Evolutionary conservation across 2,329 filamentous ascomycete genomes (phyloP).

Genomic region (Pseudogymnoascus sp.): DNA sequence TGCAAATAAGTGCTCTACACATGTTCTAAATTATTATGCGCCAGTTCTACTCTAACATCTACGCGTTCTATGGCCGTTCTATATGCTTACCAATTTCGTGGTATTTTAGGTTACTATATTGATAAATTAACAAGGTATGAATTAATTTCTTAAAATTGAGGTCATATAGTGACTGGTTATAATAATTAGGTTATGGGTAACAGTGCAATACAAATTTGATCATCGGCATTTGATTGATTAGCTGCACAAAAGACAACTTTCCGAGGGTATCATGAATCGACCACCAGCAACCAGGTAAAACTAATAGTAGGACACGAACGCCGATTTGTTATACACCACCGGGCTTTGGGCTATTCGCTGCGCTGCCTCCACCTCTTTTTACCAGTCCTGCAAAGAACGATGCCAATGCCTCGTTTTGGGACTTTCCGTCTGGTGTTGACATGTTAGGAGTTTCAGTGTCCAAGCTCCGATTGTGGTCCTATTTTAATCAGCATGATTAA

Average conservation of each 20-base stretch:
- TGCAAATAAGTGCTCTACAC: no score
- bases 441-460: conserved; percentile 28
- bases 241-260: background rate
- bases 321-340: conserved; percentile 9
- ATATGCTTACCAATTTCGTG: no score
- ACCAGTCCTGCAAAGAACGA: conserved; percentile 54
- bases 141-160: background rate
- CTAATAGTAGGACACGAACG: background rate
- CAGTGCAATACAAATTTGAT: background rate
- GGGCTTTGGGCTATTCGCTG: conserved; percentile 26
- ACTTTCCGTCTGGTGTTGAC: conserved; percentile 36
- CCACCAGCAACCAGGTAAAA: background rate
- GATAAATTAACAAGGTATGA: background rate
- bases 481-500: conserved; percentile 10
- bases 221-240: background rate
- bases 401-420: conserved; percentile 52
- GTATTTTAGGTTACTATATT: background rate
- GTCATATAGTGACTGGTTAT: background rate
- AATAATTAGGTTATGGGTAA: background rate
- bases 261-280: background rate
- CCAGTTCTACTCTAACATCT: no score
- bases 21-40: no score
- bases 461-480: conserved; percentile 25
- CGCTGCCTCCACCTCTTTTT: conserved; percentile 39
- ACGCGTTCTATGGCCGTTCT: no score